Conservation (phyloP, 1,284 basidiomycete species). For the Heterobasidion parviporum region DNA sequence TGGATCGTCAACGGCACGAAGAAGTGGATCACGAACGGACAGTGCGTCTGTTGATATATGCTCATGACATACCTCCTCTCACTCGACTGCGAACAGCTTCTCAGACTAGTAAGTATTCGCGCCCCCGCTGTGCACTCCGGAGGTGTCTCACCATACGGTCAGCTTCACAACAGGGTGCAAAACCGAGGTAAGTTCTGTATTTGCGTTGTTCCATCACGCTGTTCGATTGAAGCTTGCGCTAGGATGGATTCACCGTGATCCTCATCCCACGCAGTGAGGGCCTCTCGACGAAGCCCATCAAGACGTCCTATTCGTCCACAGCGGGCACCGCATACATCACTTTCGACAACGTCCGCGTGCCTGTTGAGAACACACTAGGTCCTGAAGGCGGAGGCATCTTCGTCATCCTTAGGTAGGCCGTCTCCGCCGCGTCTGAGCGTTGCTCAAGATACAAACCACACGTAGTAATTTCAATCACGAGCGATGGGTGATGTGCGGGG, state of each 20-base stretch:
- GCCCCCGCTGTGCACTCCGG: too few species aligned
- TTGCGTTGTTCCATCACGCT: too few species aligned
- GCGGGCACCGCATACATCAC: slow-evolving; percentile 90
- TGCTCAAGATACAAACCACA: too few species aligned
- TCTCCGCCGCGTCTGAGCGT: too few species aligned
- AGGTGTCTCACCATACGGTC: slow-evolving; percentile 28
- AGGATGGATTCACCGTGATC: slow-evolving; percentile 82
- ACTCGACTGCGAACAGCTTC: too few species aligned
- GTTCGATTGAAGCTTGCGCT: too few species aligned
- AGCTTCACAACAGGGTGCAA: slow-evolving; percentile 75
- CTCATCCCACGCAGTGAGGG: slow-evolving; percentile 73
- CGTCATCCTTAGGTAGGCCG: slow-evolving; percentile 51
- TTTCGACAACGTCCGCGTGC: slow-evolving; percentile 88
- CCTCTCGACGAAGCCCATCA: slow-evolving; percentile 88
- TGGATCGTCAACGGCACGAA: slow-evolving; percentile 90
- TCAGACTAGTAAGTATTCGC: too few species aligned
- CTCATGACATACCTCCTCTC: too few species aligned
- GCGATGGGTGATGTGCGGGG: slow-evolving; percentile 71
- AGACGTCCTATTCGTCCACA: slow-evolving; percentile 79
- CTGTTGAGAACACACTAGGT: slow-evolving; percentile 80
- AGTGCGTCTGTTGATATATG: slow-evolving; percentile 29
- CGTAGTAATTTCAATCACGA: slow-evolving; percentile 77
- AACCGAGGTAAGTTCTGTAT: slow-evolving; percentile 27
- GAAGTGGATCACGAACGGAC: slow-evolving; percentile 95
- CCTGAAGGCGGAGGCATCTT: slow-evolving; percentile 79